Evolutionary conservation across 2,329 filamentous ascomycete genomes (phyloP).

Genomic region (Arachnomyces sp.): DNA sequence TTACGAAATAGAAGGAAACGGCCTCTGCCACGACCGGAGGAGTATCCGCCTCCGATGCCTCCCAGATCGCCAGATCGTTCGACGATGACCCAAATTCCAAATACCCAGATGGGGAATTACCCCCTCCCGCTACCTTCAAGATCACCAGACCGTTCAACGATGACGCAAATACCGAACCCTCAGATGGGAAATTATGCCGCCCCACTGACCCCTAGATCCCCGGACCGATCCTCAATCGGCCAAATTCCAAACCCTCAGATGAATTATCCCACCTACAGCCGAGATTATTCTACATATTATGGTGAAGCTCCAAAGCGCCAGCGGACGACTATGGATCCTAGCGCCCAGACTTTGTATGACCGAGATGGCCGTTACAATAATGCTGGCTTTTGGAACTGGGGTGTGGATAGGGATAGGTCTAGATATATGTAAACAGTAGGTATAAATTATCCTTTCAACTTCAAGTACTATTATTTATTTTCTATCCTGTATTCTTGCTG

Average conservation of each 20-base stretch:
- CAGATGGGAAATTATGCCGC: too few relatives aligned
- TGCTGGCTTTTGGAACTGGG: conserved; percentile 26
- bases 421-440: conserved; percentile 25
- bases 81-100: background rate
- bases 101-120: too few relatives aligned
- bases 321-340: conserved; percentile 33
- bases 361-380: conserved; percentile 26
- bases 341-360: conserved; percentile 29
- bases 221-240: conserved; percentile 27
- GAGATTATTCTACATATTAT: conserved; percentile 30
- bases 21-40: conserved; percentile 29
- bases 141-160: conserved; percentile 25
- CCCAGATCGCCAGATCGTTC: conserved; percentile 29
- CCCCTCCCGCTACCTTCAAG: conserved; percentile 20
- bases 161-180: background rate
- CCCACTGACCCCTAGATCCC: conserved; percentile 26
- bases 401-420: conserved; percentile 26
- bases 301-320: conserved; percentile 30
- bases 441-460: conserved; percentile 15
- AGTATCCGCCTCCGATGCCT: conserved; percentile 29
- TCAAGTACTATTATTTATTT: too few relatives aligned
- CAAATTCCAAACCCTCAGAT: conserved; percentile 18
- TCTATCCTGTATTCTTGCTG: too few relatives aligned
- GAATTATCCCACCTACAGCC: conserved; percentile 24
- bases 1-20: conserved; percentile 30